Percentiles rank a stretch among this genome's conserved stretches.
Evolutionary conservation across 2,329 filamentous ascomycete genomes (phyloP).

Genomic region (Ascochyta viciae-villosae): DNA sequence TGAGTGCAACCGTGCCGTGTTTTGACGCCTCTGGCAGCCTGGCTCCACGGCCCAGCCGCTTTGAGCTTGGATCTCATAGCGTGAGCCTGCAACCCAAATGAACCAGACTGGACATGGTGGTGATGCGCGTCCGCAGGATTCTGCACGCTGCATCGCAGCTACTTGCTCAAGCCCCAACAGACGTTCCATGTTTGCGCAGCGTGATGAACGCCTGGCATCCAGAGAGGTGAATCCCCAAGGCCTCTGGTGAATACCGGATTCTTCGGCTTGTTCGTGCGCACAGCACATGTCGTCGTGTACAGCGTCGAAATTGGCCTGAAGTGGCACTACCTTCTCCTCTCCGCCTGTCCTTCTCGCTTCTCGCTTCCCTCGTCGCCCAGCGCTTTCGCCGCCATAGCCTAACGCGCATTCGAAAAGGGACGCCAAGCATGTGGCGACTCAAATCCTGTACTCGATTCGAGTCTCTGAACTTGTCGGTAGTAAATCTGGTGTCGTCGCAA

Average conservation of each 20-base stretch:
- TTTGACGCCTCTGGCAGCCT: constrained; percentile 5
- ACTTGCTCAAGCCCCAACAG: background rate
- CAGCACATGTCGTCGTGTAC: background rate
- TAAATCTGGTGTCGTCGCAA: too few relatives aligned
- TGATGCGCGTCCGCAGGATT: background rate
- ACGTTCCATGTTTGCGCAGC: background rate
- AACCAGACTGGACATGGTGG: constrained; percentile 1
- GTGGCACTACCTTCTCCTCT: background rate
- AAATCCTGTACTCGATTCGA: too few relatives aligned
- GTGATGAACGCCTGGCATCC: background rate
- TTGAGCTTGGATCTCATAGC: constrained; percentile 4
- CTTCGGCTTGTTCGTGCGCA: background rate
- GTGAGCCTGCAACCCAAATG: background rate
- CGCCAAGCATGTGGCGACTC: background rate
- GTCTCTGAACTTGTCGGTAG: too few relatives aligned
- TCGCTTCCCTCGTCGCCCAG: too few relatives aligned
- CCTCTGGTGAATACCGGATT: background rate
- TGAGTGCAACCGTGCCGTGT: constrained; percentile 11
- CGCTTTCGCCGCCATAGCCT: background rate
- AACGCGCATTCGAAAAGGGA: background rate
- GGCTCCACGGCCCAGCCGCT: constrained; percentile 12
- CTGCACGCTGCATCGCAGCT: background rate
- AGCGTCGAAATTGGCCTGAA: background rate
- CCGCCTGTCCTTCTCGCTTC: background rate
- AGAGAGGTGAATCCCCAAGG: background rate